Evolutionary conservation across 768 basidiomycete species (phyloP), one percentile per base, ranked within the genome.

Genomic region (Suillus bovinus): DNA sequence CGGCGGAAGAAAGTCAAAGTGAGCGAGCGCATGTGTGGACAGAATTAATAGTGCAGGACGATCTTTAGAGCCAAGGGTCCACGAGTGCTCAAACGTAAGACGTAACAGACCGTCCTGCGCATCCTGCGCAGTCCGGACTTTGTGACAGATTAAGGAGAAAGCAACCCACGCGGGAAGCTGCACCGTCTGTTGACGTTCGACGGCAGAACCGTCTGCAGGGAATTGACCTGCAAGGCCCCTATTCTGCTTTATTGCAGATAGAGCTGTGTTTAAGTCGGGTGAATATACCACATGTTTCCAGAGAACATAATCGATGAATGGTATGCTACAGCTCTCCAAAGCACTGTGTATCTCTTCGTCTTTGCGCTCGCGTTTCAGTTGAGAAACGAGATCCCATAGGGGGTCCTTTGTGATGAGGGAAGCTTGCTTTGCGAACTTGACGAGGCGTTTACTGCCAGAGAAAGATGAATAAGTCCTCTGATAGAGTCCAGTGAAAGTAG

Each of bases 91-190:
- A 63, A 79, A 72, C 4, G 81, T 75, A 27, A 89, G 71, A 57
- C 80, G 78, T 44, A 81, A 66, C 38, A 84, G 66, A 1, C 77
- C 75, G 0, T 77, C 77, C 22, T 74, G 71, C 0, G 84, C 86
- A 27, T 88, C 80, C 17, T 61, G 61, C 1, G 78, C 70, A 0
- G 81, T 80, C n/a, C 69, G 74, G 13, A 86, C 76, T 69, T 80
- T 82, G 71, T 78, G 79, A 4, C 70, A 73, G 17, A 82, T 72
- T 46, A 88, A 74, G 50, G 80, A 78, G 34, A 89, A 71, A 13
- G 82, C 69, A n/a, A 87, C 72, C 87, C 87, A 90, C 0, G 79
- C 65, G 0, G 88, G 87, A 14, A 77, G 61, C 3, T 33, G 41
- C 29, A 8, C 20, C 24, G 22, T 39, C 17, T 24, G n/a, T 14